These are phyloP conservation scores for Wickerhamomyces pijperi DNA, from an alignment of 805 yeast species.

Conservation along the genomic window DNA sequence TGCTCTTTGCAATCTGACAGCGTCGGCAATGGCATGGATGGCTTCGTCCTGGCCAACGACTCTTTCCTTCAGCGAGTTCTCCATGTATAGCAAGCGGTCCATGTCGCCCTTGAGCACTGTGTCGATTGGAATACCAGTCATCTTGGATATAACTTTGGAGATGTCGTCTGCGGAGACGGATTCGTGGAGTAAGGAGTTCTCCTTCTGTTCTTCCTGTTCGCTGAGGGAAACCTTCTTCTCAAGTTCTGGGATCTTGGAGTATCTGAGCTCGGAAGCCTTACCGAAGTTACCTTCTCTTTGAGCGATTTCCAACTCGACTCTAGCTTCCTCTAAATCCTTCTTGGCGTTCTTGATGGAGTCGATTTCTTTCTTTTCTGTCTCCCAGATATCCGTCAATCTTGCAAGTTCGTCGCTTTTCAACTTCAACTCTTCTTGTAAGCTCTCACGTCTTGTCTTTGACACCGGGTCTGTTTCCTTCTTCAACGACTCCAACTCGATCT, in stretches of 20 bases:
- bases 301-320: slow-evolving; percentile 68
- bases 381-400: slow-evolving; percentile 80
- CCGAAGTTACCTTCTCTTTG: slow-evolving; percentile 83
- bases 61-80: slow-evolving; percentile 56
- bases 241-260: slow-evolving; percentile 73
- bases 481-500: slow-evolving; percentile 88
- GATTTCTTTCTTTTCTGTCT: slow-evolving; percentile 63
- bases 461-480: slow-evolving; percentile 85
- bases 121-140: slow-evolving; percentile 93
- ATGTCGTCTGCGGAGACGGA: slow-evolving; percentile 92
- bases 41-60: slow-evolving; percentile 97
- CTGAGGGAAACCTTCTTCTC: slow-evolving; percentile 45
- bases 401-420: slow-evolving; percentile 52
- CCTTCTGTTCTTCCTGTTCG: slow-evolving; percentile 22
- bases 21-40: slow-evolving; percentile 78
- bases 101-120: slow-evolving; percentile 90
- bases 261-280: slow-evolving; percentile 81
- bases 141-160: slow-evolving; percentile 80
- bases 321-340: slow-evolving; percentile 74
- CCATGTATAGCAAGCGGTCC: slow-evolving; percentile 85
- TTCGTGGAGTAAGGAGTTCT: slow-evolving; percentile 56
- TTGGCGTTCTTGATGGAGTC: slow-evolving; percentile 73
- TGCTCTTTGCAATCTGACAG: slow-evolving; percentile 92
- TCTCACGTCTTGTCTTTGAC: slow-evolving; percentile 67
- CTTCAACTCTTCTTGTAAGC: slow-evolving; percentile 57